A percentile compares a stretch with the other conserved stretches of the same genome.
These are phyloP conservation scores for Mortierella sp. DNA, from an alignment of 371 early-diverging fungal species.

Conservation along the genomic window DNA sequence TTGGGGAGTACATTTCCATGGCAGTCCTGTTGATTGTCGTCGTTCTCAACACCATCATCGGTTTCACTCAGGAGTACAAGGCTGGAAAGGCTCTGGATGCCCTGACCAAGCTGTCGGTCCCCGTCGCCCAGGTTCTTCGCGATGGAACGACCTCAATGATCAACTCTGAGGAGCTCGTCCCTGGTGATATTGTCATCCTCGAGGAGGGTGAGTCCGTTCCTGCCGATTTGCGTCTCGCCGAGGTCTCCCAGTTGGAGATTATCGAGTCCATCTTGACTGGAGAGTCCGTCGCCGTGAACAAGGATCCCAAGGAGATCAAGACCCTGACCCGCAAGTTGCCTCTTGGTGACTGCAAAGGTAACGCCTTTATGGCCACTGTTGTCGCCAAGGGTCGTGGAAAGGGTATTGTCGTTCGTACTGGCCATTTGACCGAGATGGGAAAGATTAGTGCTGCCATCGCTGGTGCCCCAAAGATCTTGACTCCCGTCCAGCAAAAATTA, in stretches of 20 bases:
- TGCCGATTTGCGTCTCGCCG: conserved; percentile 79
- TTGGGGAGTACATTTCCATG: conserved; percentile 79
- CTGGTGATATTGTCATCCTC: conserved; percentile 79
- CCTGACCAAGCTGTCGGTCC: conserved; percentile 69
- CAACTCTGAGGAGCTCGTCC: conserved; percentile 70
- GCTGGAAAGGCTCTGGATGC: conserved; percentile 76
- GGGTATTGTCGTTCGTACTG: conserved; percentile 86
- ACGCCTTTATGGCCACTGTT: conserved; percentile 87
- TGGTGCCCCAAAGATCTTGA: conserved; percentile 67
- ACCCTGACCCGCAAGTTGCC: conserved; percentile 76
- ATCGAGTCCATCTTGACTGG: conserved; percentile 85
- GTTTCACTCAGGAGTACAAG: conserved; percentile 77
- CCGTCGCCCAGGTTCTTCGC: conserved; percentile 78
- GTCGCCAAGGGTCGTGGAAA: conserved; percentile 87
- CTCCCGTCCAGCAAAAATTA: conserved; percentile 85
- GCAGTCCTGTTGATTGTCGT: conserved; percentile 78
- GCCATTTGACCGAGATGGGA: conserved; percentile 80
- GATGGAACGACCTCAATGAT: conserved; percentile 67
- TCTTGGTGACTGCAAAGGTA: conserved; percentile 86
- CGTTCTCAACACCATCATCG: conserved; percentile 76
- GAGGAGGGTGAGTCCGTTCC: conserved; percentile 79
- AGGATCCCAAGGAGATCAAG: conserved; percentile 68
- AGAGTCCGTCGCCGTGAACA: conserved; percentile 75
- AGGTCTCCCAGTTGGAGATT: conserved; percentile 80
- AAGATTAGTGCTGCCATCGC: conserved; percentile 83